Evolutionary conservation across 129 eudicot genomes (phyloP), one percentile per base, ranked within the genome.

Genomic region (Tagetes patula): DNA sequence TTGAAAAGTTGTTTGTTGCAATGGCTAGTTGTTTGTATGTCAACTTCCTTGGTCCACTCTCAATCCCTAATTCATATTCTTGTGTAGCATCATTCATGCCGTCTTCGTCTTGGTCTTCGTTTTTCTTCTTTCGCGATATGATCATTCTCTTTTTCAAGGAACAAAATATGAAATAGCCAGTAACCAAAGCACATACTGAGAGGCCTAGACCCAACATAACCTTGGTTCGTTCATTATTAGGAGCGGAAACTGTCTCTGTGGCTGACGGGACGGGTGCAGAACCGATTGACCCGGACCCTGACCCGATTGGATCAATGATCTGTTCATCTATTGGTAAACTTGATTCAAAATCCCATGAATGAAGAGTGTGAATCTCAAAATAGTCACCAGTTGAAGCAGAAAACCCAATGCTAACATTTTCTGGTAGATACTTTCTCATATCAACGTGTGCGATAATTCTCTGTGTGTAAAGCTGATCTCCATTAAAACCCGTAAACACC

Each of bases 1-100:
- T 80, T 2, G 64, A 55, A 58, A 85, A 82, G 49, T 82, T 82
- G 33, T 72, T 79, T 8, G 86, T 85, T 54, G 89, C 81, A 8
- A 59, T 33, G 32, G 80, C 72, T 5, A 85, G 56, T 42, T 61
- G 78, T 3, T 63, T 34, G 45, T 85, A 85, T 47, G 84, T 40
- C 55, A 82, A 85, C 75, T 71, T 72, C 38, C 54, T 79, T 0
- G 86, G 89, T 33, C 86, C 84, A 5, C 52, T 54, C 8, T 67
- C 82, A 14, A 49, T 69, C 46, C 77, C 79, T 39, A 79, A 70
- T 53, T 79, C 83, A 20, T 20, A 20, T 20, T 20, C 27, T 3
- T 70, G 34, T 1, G 68, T 56, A 55, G 61, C 55, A 8, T 69
- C 43, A 66, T 36, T 6, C 31, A 43, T 37, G 8, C 46, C 39